Evolutionary conservation across 371 early-diverging fungal species (phyloP), one percentile per base, ranked within the genome.

Genomic region (Saksenaea oblongispora): DNA sequence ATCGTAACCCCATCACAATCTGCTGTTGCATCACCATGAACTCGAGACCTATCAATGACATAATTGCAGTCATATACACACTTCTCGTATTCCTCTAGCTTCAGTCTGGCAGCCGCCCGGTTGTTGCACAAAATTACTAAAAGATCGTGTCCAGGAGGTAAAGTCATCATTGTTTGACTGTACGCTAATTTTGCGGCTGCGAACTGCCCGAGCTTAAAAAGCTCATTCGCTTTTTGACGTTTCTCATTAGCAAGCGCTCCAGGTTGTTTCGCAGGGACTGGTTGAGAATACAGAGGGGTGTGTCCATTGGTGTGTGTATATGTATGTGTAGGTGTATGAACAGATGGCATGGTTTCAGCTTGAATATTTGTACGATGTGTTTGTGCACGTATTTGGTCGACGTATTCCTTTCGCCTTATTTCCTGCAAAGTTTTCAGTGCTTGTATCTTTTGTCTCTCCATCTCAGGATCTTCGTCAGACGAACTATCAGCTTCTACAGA

Each of bases 161-260:
- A 71, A 17, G 63, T 58, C 54, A 73, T 55, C 22, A 93, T 77
- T 0, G 93, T 92, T 15, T 65, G 67, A 1, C 85, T 80, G 73
- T 95, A 95, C n/a, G 77, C 71, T 2, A 69, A 67, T 27, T 87
- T 86, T 0, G 95, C 93, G 10, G 88, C 89, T 34, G 79, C 87
- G 71, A 84, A 94, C 72, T 95, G 91, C 0, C 96, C 96, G 18
- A 87, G 76, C 70, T 91, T 93, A 79, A 91, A 95, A 17, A 71
- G 65, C 14, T 84, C 87, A 66, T 93, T 94, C 56, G 93, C 95
- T 28, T 64, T 59, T 14, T 80, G 76, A 63, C 86, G 86, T 60
- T 70, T 71, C 5, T 59, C 51, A 27, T 34, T 27, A 22, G 31
- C 36, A 51, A 22, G 27, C 18, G 22, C 14, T 15, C 8, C 53